Base-by-base conservation (phyloP, 2,329 filamentous ascomycete genomes). In the Aotearoamyces nothofagi region DNA sequence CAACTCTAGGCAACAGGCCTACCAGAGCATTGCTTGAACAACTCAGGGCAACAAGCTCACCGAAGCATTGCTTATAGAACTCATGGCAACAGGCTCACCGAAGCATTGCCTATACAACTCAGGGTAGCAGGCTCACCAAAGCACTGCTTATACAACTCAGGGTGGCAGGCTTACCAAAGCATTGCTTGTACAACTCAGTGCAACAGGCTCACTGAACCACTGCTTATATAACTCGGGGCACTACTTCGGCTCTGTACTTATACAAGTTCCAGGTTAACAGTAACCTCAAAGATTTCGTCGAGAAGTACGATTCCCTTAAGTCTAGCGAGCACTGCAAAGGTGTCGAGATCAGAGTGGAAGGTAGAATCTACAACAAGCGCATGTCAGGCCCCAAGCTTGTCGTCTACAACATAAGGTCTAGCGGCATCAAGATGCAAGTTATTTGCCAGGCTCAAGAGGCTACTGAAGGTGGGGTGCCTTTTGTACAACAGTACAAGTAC, bases 201-300 rank as follows among this genome's bases (percentile, higher is more conserved):
- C n/a, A n/a, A n/a, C n/a, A n/a, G n/a, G n/a, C n/a, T n/a, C n/a
- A n/a, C n/a, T n/a, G n/a, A n/a, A n/a, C n/a, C n/a, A n/a, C n/a
- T n/a, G n/a, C n/a, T n/a, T n/a, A n/a, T n/a, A n/a, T n/a, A n/a
- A n/a, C n/a, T n/a, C n/a, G n/a, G n/a, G n/a, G n/a, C n/a, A n/a
- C n/a, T n/a, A n/a, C n/a, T n/a, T n/a, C n/a, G n/a, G n/a, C 87
- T 49, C 81, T 81, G 9, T 93, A 94, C 57, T 90, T 90, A 5
- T 87, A 98, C 76, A 77, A 75, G 66, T 96, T 93, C 67, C 64
- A 86, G 33, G 74, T 82, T 52, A 80, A 77, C 54, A 84, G 83
- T 49, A 79, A 90, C 46, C 64, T 93, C 36, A 66, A 69, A 48
- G 70, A 86, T 42, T 93, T 92, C 53, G 62, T 79, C 44, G 63